Evolutionary conservation across 495 filamentous ascomycete species (phyloP).

Genomic region (Achaetomiella virescens): DNA sequence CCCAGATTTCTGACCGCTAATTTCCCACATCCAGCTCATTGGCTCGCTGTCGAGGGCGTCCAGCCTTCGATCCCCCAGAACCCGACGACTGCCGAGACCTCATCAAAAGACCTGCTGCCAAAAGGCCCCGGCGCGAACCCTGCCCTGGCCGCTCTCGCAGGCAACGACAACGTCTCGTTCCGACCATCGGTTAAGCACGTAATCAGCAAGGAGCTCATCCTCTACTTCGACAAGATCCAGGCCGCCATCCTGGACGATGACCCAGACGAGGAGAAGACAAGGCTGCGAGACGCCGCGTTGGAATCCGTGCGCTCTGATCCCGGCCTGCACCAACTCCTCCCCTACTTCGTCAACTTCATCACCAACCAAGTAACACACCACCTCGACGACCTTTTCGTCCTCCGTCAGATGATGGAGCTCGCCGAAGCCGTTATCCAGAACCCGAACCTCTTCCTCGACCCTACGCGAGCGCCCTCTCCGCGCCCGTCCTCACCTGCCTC

Average conservation of each 20-base stretch:
- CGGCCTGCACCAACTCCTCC: constrained; percentile 86
- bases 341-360: constrained; percentile 93
- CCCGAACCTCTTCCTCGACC: constrained; percentile 72
- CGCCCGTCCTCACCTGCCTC: constrained; percentile 84
- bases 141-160: constrained; percentile 72
- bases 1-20: constrained; percentile 2
- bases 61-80: constrained; percentile 95
- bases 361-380: constrained; percentile 89
- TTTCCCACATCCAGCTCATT: constrained; percentile 59
- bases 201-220: constrained; percentile 85
- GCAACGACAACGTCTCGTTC: constrained; percentile 72
- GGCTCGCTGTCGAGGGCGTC: constrained; percentile 92
- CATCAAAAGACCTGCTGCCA: constrained; percentile 74
- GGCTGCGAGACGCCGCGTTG: constrained; percentile 75
- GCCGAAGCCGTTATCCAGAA: constrained; percentile 78
- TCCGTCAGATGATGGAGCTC: constrained; percentile 87
- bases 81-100: constrained; percentile 72
- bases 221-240: constrained; percentile 96
- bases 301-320: constrained; percentile 78
- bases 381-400: constrained; percentile 75
- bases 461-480: constrained; percentile 81
- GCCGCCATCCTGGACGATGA: constrained; percentile 76
- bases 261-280: constrained; percentile 60
- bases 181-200: constrained; percentile 92
- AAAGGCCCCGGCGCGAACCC: constrained; percentile 84